A percentile compares a stretch with the other conserved stretches of the same genome.
These are phyloP conservation scores for Citrus sp. DNA, from an alignment of 345 rosid genomes.

Conservation along the genomic window DNA sequence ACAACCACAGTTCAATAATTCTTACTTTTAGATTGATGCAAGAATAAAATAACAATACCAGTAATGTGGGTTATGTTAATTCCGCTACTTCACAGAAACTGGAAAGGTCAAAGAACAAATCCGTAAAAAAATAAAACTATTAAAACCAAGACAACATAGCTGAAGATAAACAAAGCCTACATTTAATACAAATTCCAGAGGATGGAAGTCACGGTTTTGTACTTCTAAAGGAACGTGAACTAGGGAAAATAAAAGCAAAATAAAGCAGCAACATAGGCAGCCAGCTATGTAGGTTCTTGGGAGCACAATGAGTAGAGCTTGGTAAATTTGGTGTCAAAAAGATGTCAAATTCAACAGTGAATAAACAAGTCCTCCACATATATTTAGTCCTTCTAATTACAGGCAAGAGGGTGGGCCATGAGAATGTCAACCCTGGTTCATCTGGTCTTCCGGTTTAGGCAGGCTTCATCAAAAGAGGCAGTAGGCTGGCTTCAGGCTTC, in stretches of 20 bases:
- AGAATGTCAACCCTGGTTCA: conserved; percentile 67
- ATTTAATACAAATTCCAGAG: conserved; percentile 31
- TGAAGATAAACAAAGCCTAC: conserved; percentile 9
- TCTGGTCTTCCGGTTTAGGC: conserved; percentile 88
- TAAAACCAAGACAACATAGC: conserved; percentile 1
- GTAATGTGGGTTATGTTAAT: conserved; percentile 12
- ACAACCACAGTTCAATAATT: neutral
- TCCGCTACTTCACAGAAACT: conserved; percentile 14
- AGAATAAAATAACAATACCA: neutral
- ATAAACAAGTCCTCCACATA: conserved; percentile 43
- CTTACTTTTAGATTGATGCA: conserved; percentile 2
- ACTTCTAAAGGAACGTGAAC: conserved; percentile 19
- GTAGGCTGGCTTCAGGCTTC: conserved; percentile 95
- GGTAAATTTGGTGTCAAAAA: conserved; percentile 57
- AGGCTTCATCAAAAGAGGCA: conserved; percentile 79
- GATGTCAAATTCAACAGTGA: conserved; percentile 44
- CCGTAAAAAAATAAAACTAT: conserved; percentile 4
- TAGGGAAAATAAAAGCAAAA: conserved; percentile 18
- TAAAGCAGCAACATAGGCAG: conserved; percentile 42
- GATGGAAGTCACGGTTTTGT: conserved; percentile 30
- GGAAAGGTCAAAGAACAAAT: conserved; percentile 3
- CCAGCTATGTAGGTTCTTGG: conserved; percentile 56
- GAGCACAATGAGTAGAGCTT: conserved; percentile 46
- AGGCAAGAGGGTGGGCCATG: conserved; percentile 78
- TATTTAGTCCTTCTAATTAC: conserved; percentile 65